Conservation (phyloP, 768 basidiomycete species). For the Fistulinella prunicolor region DNA sequence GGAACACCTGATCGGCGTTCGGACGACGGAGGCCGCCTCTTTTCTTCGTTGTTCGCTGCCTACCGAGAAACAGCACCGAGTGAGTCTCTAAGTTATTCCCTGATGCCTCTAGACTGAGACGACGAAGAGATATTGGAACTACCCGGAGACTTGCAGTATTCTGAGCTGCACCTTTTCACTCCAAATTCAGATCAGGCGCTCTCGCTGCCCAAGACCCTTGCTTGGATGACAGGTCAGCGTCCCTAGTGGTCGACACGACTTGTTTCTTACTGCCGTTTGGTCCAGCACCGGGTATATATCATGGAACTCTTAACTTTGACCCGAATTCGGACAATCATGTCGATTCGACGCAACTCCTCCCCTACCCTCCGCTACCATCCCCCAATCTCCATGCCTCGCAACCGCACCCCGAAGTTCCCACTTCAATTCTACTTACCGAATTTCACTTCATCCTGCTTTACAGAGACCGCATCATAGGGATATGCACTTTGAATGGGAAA, state of each 20-base stretch:
- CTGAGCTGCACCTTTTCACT: constrained; percentile 80
- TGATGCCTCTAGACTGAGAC: constrained; percentile 19
- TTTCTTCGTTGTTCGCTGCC: constrained; percentile 66
- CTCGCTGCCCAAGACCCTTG: constrained; percentile 70
- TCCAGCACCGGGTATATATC: constrained; percentile 84
- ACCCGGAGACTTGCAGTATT: constrained; percentile 71
- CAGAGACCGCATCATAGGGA: constrained; percentile 68
- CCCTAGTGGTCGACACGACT: neutral
- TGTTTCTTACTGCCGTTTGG: neutral
- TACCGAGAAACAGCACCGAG: constrained; percentile 82
- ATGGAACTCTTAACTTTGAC: constrained; percentile 73
- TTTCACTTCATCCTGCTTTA: constrained; percentile 91
- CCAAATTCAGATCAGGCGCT: constrained; percentile 66
- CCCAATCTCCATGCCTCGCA: constrained; percentile 21
- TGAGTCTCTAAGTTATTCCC: constrained; percentile 37
- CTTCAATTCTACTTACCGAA: constrained; percentile 82
- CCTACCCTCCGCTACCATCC: constrained; percentile 55
- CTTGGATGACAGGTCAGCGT: constrained; percentile 85
- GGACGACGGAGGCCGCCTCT: constrained; percentile 76
- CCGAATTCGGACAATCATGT: constrained; percentile 69
- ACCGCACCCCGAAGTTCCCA: constrained; percentile 45
- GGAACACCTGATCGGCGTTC: constrained; percentile 63
- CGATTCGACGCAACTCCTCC: constrained; percentile 73
- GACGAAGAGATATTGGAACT: constrained; percentile 83
- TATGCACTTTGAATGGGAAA: constrained; percentile 79